phyloP scores from a whole-genome alignment of 257 asterid species.

The Petunia axillaris region DNA sequence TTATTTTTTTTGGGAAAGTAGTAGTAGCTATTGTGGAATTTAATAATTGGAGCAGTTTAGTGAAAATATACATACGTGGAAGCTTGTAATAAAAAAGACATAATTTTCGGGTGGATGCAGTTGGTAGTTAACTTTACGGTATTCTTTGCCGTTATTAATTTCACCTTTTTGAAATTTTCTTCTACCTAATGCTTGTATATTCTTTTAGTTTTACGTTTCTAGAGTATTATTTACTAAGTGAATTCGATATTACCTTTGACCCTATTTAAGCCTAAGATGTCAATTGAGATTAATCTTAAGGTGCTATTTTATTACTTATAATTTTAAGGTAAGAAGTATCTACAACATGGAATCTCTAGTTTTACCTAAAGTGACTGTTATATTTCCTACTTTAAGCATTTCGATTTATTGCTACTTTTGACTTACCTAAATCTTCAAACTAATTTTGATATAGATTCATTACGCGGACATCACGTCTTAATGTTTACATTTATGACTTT shows the following conservation, averaged over 20 bases:
- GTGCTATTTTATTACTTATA: too few species aligned
- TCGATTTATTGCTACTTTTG: neutral
- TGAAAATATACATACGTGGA: neutral
- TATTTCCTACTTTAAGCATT: neutral
- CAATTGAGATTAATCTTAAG: too few species aligned
- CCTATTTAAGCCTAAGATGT: too few species aligned
- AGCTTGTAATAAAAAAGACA: neutral
- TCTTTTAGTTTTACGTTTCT: neutral
- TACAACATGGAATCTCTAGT: neutral
- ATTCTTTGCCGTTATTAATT: neutral
- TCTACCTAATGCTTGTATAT: neutral
- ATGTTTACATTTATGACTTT: neutral
- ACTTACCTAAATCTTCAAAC: conserved; percentile 12
- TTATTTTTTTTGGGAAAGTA: too few species aligned
- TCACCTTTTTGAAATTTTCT: neutral
- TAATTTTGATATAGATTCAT: conserved; percentile 15
- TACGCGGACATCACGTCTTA: conserved; percentile 17
- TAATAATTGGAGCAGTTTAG: neutral
- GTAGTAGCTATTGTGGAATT: neutral
- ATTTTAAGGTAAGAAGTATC: neutral
- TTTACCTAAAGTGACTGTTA: neutral
- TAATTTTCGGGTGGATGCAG: neutral
- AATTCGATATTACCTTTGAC: neutral
- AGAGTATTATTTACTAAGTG: neutral
- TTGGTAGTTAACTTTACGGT: neutral